Evolutionary conservation across 345 rosid genomes (phyloP), one percentile per base, ranked within the genome.

Genomic region (Trapa incisa): DNA sequence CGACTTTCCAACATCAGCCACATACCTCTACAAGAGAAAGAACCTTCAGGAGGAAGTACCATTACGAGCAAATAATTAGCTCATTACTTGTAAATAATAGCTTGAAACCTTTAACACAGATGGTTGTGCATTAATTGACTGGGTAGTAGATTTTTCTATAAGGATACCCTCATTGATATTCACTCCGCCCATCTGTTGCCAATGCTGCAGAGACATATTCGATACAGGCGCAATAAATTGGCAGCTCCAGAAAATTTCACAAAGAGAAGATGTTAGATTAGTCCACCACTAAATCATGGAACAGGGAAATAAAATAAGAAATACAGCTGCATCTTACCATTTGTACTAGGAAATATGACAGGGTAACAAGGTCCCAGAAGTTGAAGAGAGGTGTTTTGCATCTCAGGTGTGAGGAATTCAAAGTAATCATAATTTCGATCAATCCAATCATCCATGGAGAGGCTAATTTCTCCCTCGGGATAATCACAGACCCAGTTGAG

Each of bases 291-390:
- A n/a, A 6, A 12, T 3, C 6, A 32, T 35, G 63, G 32, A 4
- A 36, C 11, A 32, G 33, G 11, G 35, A 11, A 58, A 12, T 33
- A 58, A n/a, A 2, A 45, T 1, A 45, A 45, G 48, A 45, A 45
- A 45, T 6, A 45, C 0, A 0, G 13, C 10, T 37, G 6, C 33
- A 22, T 42, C 47, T 57, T 7, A 74, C 99, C 95, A 72, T 94
- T 94, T 6, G 91, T 87, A 67, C 84, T 91, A 12, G 99, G 96
- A 80, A 90, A 91, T 66, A 94, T 84, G 48, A 94, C 80, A 47
- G 99, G 99, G 80, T 94, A 94, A 75, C 99, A 94, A 69, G 99
- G 99, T 77, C 99, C 99, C 76, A 84, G 96, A 74, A 94, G 97
- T 74, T 86, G 97, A 73, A 89, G 92, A 71, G 99, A 94, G 0